Percentiles rank a stretch among this genome's conserved stretches.
phyloP scores from a whole-genome alignment of 78 protist species.

The Dictyostelium brefeldianum region DNA sequence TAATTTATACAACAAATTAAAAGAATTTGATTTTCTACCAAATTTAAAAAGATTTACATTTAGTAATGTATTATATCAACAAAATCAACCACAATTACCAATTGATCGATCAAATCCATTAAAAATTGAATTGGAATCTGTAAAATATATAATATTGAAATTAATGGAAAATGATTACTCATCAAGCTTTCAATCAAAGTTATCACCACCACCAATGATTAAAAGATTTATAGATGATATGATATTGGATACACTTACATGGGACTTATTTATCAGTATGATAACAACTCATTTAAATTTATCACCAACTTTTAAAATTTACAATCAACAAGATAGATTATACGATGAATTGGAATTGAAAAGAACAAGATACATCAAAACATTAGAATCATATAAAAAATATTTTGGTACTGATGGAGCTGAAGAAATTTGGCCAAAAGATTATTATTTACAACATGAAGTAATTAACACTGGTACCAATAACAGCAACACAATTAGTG shows the following conservation, averaged over 20 bases:
- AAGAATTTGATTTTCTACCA: not conserved
- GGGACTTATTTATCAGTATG: not conserved
- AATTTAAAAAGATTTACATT: not conserved
- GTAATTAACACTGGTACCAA: not conserved
- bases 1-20: not conserved
- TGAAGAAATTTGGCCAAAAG: not conserved
- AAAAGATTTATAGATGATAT: not conserved
- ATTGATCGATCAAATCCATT: too few species aligned
- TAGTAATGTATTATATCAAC: too few species aligned
- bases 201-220: constrained; percentile 1
- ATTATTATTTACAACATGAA: not conserved
- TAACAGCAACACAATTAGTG: not conserved
- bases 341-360: not conserved
- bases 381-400: not conserved
- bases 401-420: not conserved
- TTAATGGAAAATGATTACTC: not conserved
- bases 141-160: not conserved
- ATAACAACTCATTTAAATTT: not conserved
- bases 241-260: not conserved
- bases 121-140: not conserved
- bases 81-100: too few species aligned
- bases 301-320: not conserved
- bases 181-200: not conserved
- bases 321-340: constrained; percentile 5
- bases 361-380: not conserved